Base-by-base conservation (phyloP, 148 eudicot species). In the Persicaria maculosa region DNA sequence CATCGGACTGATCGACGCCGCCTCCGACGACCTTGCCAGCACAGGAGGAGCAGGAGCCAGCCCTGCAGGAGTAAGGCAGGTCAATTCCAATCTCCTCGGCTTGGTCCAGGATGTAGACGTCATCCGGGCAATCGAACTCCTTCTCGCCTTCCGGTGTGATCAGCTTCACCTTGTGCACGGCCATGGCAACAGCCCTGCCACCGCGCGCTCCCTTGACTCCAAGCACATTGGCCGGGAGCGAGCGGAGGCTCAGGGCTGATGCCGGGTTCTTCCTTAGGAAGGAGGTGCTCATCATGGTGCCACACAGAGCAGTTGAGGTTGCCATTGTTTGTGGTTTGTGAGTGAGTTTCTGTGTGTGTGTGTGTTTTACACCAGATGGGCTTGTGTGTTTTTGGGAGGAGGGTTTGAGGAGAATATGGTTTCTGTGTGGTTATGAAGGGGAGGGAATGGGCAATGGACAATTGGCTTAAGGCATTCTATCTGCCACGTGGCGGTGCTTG, bases 1-100 rank as follows among this genome's bases (percentile, higher is more conserved):
- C 81, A 19, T 91, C 98, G 0, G 87, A 80, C 81, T 93, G 98
- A 44, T 93, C 92, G 1, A 91, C 84, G 3, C 16, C 58, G 2
- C 98, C 98, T 0, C 58, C 22, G 0, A 74, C 57, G 1, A 93
- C 68, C 46, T 91, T 91, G 0, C 97, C 98, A 6, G 83, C 88
- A n/a, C 98, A 93, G 0, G 91, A 82, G 1, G 97, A 89, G 91
- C 98, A 93, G 0, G 97, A 79, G 1, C 98, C 94, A 0, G 97
- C 97, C 80, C 97, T 62, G 81, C 97, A 93, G 0, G 97, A 93
- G 92, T 84, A 91, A 0, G 98, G 98, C n/a, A 93, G 79, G 72
- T 89, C 97, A 1, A 83, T 6, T 0, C 91, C 92, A 0, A 9
- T 4, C 83, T 88, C 97, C 81, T 89, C 92, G 0, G 92, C 93